phyloP scores from a whole-genome alignment of 2,329 filamentous ascomycete species.

The Phialophora expanda region DNA sequence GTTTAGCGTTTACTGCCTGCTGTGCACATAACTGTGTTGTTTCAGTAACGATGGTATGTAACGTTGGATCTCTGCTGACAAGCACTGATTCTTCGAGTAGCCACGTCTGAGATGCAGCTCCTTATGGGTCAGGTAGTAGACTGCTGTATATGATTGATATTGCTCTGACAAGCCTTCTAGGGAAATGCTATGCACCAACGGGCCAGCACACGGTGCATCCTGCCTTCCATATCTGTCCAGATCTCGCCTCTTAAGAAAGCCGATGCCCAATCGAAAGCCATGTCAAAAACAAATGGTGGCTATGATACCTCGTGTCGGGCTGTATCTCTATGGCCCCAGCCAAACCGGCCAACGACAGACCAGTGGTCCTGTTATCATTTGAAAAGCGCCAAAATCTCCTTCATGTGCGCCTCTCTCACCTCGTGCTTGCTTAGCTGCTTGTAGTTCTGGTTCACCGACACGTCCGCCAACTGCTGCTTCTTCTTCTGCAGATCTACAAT shows the following conservation, averaged over 20 bases:
- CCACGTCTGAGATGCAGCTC: background rate
- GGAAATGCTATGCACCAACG: background rate
- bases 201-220: background rate
- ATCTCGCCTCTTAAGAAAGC: background rate
- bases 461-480: constrained; percentile 87
- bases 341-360: background rate
- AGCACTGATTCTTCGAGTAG: background rate
- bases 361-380: constrained; percentile 22
- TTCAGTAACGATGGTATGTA: too few species aligned
- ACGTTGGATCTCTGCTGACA: too few species aligned
- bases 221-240: background rate
- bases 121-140: background rate
- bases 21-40: too few species aligned
- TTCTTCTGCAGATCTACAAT: constrained; percentile 88
- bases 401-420: constrained; percentile 37
- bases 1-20: too few species aligned
- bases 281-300: background rate
- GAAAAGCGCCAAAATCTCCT: constrained; percentile 40
- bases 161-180: background rate
- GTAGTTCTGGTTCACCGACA: constrained; percentile 73
- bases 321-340: background rate
- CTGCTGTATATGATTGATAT: background rate
- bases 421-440: constrained; percentile 40
- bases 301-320: background rate
- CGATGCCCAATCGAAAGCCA: background rate